These are phyloP conservation scores for Chiua virens DNA, from an alignment of 768 basidiomycete genomes.

Conservation along the genomic window DNA sequence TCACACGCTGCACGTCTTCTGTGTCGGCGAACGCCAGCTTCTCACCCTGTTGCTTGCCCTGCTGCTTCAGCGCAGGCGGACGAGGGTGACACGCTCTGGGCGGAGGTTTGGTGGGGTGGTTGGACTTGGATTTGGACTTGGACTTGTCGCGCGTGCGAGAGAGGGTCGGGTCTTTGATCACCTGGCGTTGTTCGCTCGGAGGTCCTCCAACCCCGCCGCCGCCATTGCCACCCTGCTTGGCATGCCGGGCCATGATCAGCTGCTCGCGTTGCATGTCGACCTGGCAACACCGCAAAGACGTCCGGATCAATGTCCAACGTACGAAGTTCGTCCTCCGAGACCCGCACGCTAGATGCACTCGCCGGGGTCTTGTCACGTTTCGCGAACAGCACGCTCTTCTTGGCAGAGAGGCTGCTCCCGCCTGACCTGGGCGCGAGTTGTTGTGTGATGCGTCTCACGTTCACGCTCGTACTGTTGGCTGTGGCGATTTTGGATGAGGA, in stretches of 20 bases:
- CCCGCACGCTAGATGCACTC: slow-evolving; percentile 37
- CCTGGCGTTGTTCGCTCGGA: slow-evolving; percentile 42
- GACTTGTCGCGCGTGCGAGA: slow-evolving; percentile 26
- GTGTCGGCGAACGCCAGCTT: slow-evolving; percentile 61
- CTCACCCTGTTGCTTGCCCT: slow-evolving; percentile 49
- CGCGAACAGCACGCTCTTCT: slow-evolving; percentile 38
- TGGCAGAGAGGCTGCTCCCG: slow-evolving; percentile 38
- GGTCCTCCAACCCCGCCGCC: slow-evolving; percentile 1
- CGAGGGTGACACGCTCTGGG: slow-evolving; percentile 54
- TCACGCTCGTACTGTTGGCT: slow-evolving; percentile 45
- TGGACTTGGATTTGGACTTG: slow-evolving; percentile 5
- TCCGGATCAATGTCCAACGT: slow-evolving; percentile 72
- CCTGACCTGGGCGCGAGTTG: slow-evolving; percentile 60
- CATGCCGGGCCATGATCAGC: slow-evolving; percentile 55
- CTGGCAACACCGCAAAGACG: slow-evolving; percentile 67
- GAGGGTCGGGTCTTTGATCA: slow-evolving; percentile 44
- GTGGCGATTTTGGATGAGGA: slow-evolving; percentile 9
- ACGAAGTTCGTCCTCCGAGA: slow-evolving; percentile 57
- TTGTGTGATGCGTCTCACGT: slow-evolving; percentile 58
- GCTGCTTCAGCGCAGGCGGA: slow-evolving; percentile 55
- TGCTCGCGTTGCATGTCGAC: slow-evolving; percentile 71
- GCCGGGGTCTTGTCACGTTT: slow-evolving; percentile 30
- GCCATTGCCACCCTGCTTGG: slow-evolving; percentile 36
- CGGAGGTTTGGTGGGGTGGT: slow-evolving; percentile 48
- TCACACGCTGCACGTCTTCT: slow-evolving; percentile 67